Evolutionary conservation across 129 eudicot genomes (phyloP).

Genomic region (Lonicera japonica): DNA sequence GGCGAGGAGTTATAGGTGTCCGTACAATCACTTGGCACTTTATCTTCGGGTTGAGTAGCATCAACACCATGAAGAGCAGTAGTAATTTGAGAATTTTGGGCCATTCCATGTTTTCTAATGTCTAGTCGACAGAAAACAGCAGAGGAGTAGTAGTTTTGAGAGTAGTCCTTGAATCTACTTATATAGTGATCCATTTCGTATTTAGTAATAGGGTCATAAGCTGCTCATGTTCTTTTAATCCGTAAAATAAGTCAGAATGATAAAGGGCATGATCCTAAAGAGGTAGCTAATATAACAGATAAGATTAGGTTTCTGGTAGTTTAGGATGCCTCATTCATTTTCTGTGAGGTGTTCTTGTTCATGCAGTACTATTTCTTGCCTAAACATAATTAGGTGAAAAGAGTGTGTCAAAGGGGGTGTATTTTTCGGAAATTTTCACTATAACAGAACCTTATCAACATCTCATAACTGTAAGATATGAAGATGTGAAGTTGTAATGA

Average conservation of each 20-base stretch:
- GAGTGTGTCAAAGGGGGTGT: no score
- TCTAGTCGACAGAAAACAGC: neutral
- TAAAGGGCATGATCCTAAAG: conserved; percentile 18
- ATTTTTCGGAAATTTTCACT: no score
- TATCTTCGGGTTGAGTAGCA: conserved; percentile 28
- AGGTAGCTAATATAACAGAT: conserved; percentile 12
- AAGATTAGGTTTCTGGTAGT: conserved; percentile 19
- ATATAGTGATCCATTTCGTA: conserved; percentile 22
- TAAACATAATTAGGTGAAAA: no score
- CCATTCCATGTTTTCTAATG: conserved; percentile 32
- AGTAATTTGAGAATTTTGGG: conserved; percentile 19
- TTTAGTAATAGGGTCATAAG: conserved; percentile 40
- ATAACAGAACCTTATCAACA: no score
- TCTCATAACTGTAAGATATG: no score
- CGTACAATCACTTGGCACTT: conserved; percentile 27
- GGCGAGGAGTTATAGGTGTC: conserved; percentile 35
- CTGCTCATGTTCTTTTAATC: conserved; percentile 46
- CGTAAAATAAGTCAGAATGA: conserved; percentile 15
- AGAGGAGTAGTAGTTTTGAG: conserved; percentile 10
- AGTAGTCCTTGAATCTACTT: conserved; percentile 23
- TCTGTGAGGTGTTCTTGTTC: conserved; percentile 41
- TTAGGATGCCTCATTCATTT: conserved; percentile 40
- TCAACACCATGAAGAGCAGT: conserved; percentile 23
- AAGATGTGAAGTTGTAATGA: no score
- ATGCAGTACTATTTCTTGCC: conserved; percentile 7